Conservation (phyloP, 2,329 filamentous ascomycete species). For the Paramyrothecium roridum region DNA sequence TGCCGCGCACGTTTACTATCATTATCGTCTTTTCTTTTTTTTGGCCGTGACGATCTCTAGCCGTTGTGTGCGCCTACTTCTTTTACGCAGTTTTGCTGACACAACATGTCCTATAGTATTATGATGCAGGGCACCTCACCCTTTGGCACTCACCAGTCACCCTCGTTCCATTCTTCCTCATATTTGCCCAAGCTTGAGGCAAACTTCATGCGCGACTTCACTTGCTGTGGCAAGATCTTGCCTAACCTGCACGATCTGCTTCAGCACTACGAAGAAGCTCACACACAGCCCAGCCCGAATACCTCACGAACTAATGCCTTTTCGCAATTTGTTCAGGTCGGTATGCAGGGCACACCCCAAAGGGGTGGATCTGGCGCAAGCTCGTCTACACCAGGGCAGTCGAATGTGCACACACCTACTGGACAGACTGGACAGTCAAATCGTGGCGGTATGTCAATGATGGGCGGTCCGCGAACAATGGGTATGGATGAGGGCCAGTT, state of each 20-base stretch:
- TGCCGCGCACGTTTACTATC: too few relatives aligned
- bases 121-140: conserved; percentile 97
- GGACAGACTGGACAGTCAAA: conserved; percentile 30
- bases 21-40: neutral
- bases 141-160: conserved; percentile 76
- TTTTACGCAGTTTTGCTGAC: conserved; percentile 15
- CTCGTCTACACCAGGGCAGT: conserved; percentile 23
- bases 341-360: conserved; percentile 25
- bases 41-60: conserved; percentile 1
- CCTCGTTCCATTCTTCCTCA: conserved; percentile 93
- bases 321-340: conserved; percentile 34
- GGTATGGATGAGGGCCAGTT: conserved; percentile 31
- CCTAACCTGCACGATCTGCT: conserved; percentile 91
- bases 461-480: conserved; percentile 28
- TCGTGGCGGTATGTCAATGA: conserved; percentile 34
- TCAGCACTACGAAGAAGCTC: conserved; percentile 94
- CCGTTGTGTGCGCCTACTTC: conserved; percentile 1
- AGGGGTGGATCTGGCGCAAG: conserved; percentile 29
- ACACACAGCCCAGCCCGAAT: conserved; percentile 65
- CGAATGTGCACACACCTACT: conserved; percentile 21
- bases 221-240: conserved; percentile 86
- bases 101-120: conserved; percentile 56
- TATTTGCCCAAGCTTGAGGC: conserved; percentile 96
- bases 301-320: conserved; percentile 36
- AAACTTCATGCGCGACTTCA: conserved; percentile 96